Conservation (phyloP, 495 filamentous ascomycete species). For the Pyronema omphalodes region DNA sequence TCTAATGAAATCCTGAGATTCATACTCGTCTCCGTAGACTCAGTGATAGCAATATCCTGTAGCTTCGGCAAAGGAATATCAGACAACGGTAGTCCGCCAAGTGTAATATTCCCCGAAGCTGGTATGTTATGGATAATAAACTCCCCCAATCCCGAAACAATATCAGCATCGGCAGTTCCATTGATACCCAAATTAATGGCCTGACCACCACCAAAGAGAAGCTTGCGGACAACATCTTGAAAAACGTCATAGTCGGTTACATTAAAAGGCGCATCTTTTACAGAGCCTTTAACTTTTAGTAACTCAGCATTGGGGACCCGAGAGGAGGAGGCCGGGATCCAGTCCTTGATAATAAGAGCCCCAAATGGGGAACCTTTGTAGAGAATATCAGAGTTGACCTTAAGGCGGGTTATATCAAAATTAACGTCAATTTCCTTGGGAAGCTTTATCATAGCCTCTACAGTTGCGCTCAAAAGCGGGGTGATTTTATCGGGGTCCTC, state of each 20-base stretch:
- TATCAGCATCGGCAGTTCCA: conserved; percentile 66
- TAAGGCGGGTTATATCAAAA: conserved; percentile 53
- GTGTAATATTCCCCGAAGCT: conserved; percentile 61
- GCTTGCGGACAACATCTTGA: conserved; percentile 48
- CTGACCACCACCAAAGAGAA: conserved; percentile 48
- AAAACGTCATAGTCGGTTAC: conserved; percentile 64
- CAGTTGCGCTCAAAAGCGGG: conserved; percentile 61
- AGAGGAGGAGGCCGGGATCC: conserved; percentile 73
- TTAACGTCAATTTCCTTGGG: conserved; percentile 74
- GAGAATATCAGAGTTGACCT: conserved; percentile 57
- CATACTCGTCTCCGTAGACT: conserved; percentile 50
- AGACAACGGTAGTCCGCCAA: conserved; percentile 52
- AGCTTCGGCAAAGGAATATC: conserved; percentile 21
- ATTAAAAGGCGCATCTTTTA: conserved; percentile 60
- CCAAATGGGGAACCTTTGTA: conserved; percentile 62
- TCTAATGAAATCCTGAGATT: conserved; percentile 51
- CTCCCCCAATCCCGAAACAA: conserved; percentile 59
- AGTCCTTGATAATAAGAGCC: conserved; percentile 51
- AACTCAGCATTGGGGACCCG: conserved; percentile 41
- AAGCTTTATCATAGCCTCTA: conserved; percentile 54
- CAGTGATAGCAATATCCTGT: conserved; percentile 38
- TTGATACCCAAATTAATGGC: conserved; percentile 47
- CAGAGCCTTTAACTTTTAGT: conserved; percentile 44
- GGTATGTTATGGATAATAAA: conserved; percentile 66
- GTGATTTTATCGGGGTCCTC: conserved; percentile 56